Evolutionary conservation across 2,329 filamentous ascomycete genomes (phyloP).

Genomic region (Zasmidium angulare): DNA sequence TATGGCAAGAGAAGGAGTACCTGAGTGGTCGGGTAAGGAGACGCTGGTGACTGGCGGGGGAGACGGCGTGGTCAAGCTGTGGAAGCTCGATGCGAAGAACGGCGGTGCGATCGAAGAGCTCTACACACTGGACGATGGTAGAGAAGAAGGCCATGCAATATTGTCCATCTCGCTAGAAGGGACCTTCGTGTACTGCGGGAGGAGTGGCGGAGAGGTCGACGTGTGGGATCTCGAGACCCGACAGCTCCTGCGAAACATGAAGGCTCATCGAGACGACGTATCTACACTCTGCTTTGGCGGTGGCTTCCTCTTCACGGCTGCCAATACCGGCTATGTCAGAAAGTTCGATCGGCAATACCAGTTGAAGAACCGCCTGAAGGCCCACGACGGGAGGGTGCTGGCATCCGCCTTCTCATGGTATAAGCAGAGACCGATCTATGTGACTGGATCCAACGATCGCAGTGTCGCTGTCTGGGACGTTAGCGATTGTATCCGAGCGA

Average conservation of each 20-base stretch:
- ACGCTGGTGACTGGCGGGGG: constrained; percentile 88
- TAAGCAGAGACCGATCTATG: constrained; percentile 75
- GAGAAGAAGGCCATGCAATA: constrained; percentile 59
- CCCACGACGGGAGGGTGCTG: constrained; percentile 83
- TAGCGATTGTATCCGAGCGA: constrained; percentile 52
- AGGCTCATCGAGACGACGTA: constrained; percentile 75
- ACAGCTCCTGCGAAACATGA: constrained; percentile 84
- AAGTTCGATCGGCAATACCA: constrained; percentile 82
- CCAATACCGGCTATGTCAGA: constrained; percentile 73
- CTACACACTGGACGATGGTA: constrained; percentile 62
- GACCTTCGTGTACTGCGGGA: constrained; percentile 88
- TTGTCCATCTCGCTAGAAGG: constrained; percentile 84
- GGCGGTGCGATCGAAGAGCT: constrained; percentile 68
- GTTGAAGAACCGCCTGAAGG: constrained; percentile 73
- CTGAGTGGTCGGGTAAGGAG: constrained; percentile 70
- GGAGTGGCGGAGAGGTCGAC: constrained; percentile 83
- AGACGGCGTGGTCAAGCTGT: constrained; percentile 93
- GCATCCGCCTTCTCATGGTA: constrained; percentile 74
- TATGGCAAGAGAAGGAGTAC: constrained; percentile 70
- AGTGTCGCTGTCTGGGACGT: constrained; percentile 87
- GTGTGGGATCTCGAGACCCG: constrained; percentile 96
- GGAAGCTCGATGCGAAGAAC: constrained; percentile 66
- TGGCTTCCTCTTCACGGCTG: constrained; percentile 81
- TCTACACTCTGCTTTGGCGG: constrained; percentile 84
- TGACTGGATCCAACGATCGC: constrained; percentile 92